Evolutionary conservation across 2,329 filamentous ascomycete genomes (phyloP).

Genomic region (Fusarium armeniacum): DNA sequence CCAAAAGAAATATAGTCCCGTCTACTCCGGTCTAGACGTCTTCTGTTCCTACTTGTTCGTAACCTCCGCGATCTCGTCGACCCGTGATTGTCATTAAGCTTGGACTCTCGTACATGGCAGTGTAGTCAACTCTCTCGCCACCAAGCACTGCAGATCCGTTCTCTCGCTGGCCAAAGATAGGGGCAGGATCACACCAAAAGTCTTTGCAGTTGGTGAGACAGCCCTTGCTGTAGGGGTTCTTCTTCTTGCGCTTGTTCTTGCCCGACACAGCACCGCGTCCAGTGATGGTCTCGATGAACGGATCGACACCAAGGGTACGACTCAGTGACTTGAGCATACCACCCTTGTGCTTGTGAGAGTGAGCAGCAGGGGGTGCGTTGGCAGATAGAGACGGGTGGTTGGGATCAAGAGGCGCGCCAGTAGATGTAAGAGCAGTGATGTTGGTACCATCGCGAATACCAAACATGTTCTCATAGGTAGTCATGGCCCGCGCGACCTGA

Average conservation of each 20-base stretch:
- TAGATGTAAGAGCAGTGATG: constrained; percentile 82
- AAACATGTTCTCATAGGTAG: constrained; percentile 97
- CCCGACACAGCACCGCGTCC: constrained; percentile 79
- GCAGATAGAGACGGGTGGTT: constrained; percentile 74
- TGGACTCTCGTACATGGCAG: constrained; percentile 89
- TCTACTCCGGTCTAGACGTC: constrained; percentile 56
- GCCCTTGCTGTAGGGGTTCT: constrained; percentile 89
- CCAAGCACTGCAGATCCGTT: constrained; percentile 82
- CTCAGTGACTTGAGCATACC: constrained; percentile 85
- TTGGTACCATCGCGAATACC: constrained; percentile 74
- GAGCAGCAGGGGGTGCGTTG: constrained; percentile 58
- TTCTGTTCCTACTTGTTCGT: constrained; percentile 73
- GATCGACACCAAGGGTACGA: constrained; percentile 88
- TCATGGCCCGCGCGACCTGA: constrained; percentile 92
- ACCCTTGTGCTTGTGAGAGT: constrained; percentile 68
- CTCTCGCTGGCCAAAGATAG: constrained; percentile 81
- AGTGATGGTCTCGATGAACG: constrained; percentile 92
- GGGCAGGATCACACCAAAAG: constrained; percentile 93
- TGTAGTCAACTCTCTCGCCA: constrained; percentile 87
- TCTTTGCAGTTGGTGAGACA: constrained; percentile 91
- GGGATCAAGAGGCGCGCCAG: constrained; percentile 78
- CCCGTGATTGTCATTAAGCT: constrained; percentile 71
- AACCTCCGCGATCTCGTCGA: constrained; percentile 67
- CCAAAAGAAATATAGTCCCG: constrained; percentile 7
- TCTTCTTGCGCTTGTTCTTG: constrained; percentile 67